phyloP scores from a whole-genome alignment of 2,329 filamentous ascomycete genomes.

The Elsinoe arachidis region DNA sequence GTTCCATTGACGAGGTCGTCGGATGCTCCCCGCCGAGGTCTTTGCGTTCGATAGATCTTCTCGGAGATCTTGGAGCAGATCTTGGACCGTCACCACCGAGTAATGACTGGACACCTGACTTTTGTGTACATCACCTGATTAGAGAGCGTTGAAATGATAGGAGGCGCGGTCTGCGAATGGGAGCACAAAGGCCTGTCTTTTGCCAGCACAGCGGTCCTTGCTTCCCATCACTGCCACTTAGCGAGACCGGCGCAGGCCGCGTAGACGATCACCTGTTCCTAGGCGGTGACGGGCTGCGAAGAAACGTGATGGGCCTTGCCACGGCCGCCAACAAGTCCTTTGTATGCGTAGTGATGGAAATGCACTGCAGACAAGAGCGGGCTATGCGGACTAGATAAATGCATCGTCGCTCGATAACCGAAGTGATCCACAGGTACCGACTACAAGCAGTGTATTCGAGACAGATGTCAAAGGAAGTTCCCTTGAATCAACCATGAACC shows the following conservation, averaged over 20 bases:
- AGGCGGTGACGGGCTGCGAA: constrained; percentile 7
- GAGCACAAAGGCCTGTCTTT: constrained; percentile 16
- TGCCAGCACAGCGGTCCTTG: constrained; percentile 22
- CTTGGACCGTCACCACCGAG: background rate
- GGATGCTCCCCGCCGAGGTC: background rate
- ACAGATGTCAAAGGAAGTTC: background rate
- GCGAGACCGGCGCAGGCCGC: constrained; percentile 1
- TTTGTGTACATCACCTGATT: background rate
- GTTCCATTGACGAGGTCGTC: background rate
- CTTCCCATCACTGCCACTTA: constrained; percentile 5
- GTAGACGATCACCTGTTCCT: constrained; percentile 9
- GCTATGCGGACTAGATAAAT: constrained; percentile 1
- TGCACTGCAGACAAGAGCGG: constrained; percentile 1
- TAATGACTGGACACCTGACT: constrained; percentile 10
- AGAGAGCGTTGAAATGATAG: constrained; percentile 1
- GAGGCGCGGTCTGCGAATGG: constrained; percentile 22
- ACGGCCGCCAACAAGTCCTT: background rate
- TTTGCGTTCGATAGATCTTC: background rate
- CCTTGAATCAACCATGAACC: background rate
- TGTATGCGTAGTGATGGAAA: constrained; percentile 9
- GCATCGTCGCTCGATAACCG: background rate
- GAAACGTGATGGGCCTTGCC: constrained; percentile 4
- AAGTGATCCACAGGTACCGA: background rate
- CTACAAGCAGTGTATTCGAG: constrained; percentile 1
- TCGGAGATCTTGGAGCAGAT: constrained; percentile 15